phyloP scores from a whole-genome alignment of 768 basidiomycete species.

The Tubosaeta sp. region DNA sequence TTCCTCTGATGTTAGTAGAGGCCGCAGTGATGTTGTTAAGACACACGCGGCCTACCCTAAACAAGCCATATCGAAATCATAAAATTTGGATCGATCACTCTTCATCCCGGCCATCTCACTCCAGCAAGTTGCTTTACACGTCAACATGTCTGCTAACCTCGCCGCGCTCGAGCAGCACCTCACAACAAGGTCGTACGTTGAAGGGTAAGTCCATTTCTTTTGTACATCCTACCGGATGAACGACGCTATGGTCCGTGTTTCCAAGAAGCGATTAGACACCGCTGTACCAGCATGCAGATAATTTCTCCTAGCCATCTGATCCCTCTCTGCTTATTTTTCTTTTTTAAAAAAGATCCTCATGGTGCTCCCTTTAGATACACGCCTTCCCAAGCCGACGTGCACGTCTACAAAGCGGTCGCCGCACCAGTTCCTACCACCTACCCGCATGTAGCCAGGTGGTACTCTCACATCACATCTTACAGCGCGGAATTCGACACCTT shows the following conservation, averaged over 20 bases:
- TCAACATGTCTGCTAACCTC: slow-evolving; percentile 63
- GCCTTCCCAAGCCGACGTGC: slow-evolving; percentile 92
- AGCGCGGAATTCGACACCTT: slow-evolving; percentile 70
- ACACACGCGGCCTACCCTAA: slow-evolving; percentile 30
- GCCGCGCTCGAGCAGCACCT: slow-evolving; percentile 83
- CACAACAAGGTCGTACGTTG: slow-evolving; percentile 79
- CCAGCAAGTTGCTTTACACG: slow-evolving; percentile 8
- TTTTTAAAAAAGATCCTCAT: background rate
- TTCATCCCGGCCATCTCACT: slow-evolving; percentile 26
- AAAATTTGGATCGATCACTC: slow-evolving; percentile 24
- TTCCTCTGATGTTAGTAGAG: too few species aligned
- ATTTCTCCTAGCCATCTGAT: slow-evolving; percentile 71
- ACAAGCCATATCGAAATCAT: slow-evolving; percentile 16
- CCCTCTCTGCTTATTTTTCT: slow-evolving; percentile 8
- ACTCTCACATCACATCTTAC: slow-evolving; percentile 90
- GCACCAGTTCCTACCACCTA: slow-evolving; percentile 59
- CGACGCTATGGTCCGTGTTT: slow-evolving; percentile 94
- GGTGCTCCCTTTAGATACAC: slow-evolving; percentile 55
- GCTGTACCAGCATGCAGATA: slow-evolving; percentile 75
- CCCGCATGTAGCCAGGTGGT: slow-evolving; percentile 87
- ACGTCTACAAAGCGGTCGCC: slow-evolving; percentile 78
- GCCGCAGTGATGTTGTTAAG: background rate
- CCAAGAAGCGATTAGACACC: slow-evolving; percentile 93
- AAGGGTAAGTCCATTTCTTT: slow-evolving; percentile 63
- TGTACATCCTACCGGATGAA: slow-evolving; percentile 51